Evolutionary conservation across 768 basidiomycete genomes (phyloP).

Genomic region (Rhodotorula babjevae): DNA sequence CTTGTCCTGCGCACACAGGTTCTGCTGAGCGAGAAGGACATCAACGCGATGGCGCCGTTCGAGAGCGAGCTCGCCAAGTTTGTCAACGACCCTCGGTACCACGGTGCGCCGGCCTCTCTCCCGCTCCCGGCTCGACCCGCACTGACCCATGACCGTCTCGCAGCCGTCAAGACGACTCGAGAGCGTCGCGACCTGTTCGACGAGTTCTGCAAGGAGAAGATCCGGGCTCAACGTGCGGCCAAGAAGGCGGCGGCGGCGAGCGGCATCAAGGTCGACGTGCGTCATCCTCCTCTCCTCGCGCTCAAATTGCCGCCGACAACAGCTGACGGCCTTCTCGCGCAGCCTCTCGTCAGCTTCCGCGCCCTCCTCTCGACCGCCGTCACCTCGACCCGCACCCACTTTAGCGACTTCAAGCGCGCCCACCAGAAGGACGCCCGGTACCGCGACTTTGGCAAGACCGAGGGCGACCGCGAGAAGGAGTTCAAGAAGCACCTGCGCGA

Average conservation of each 20-base stretch:
- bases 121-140: conserved; percentile 47
- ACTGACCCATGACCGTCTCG: not conserved
- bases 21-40: conserved; percentile 78
- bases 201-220: conserved; percentile 91
- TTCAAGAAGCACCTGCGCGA: conserved; percentile 80
- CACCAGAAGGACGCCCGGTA: conserved; percentile 95
- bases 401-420: conserved; percentile 78
- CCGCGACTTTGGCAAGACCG: conserved; percentile 87
- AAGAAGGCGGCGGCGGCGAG: conserved; percentile 46
- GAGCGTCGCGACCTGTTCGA: conserved; percentile 90
- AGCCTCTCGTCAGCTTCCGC: conserved; percentile 60
- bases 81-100: conserved; percentile 90
- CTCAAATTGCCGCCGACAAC: not conserved
- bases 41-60: conserved; percentile 92
- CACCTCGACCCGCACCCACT: conserved; percentile 81
- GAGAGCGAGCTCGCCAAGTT: conserved; percentile 85
- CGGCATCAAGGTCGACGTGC: conserved; percentile 22
- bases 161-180: conserved; percentile 42
- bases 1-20: conserved; percentile 54
- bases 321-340: not conserved
- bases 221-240: conserved; percentile 69
- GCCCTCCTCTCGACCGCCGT: conserved; percentile 70
- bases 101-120: conserved; percentile 56
- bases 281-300: not conserved
- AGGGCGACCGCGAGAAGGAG: conserved; percentile 81